phyloP scores from a whole-genome alignment of 1,284 basidiomycete genomes.

The Austroboletus niveus region DNA sequence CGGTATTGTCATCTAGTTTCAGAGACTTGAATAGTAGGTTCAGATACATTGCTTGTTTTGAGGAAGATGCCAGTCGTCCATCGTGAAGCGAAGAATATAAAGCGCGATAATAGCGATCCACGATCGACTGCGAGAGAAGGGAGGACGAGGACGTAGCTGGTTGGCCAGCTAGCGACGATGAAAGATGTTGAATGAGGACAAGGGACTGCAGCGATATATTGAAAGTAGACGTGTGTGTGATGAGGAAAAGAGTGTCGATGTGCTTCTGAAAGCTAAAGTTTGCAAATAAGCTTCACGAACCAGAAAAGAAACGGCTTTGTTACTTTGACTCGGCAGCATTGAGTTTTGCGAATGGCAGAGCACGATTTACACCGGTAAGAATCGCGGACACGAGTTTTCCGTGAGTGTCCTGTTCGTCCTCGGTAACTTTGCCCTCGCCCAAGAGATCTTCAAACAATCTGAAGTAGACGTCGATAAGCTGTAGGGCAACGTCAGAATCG shows the following conservation, averaged over 20 bases:
- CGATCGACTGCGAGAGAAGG: slow-evolving; percentile 51
- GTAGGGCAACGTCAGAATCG: slow-evolving; percentile 78
- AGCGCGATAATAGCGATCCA: slow-evolving; percentile 88
- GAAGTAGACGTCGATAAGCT: slow-evolving; percentile 91
- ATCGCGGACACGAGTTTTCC: slow-evolving; percentile 90
- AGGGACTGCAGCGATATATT: slow-evolving; percentile 96
- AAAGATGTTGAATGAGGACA: slow-evolving; percentile 88
- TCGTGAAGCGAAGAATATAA: slow-evolving; percentile 91
- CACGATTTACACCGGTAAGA: slow-evolving; percentile 93
- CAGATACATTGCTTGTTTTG: slow-evolving; percentile 97
- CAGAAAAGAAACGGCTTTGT: slow-evolving; percentile 9
- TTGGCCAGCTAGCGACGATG: slow-evolving; percentile 46
- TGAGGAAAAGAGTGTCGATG: slow-evolving; percentile 92
- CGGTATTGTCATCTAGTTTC: slow-evolving; percentile 70
- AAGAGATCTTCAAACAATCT: slow-evolving; percentile 91
- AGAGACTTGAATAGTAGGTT: slow-evolving; percentile 94
- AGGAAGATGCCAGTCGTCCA: slow-evolving; percentile 75
- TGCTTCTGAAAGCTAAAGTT: slow-evolving; percentile 74
- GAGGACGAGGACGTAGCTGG: slow-evolving; percentile 37
- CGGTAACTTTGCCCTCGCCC: slow-evolving; percentile 46
- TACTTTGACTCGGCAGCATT: slow-evolving; percentile 55
- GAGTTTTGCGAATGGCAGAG: slow-evolving; percentile 87
- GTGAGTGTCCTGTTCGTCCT: slow-evolving; percentile 64
- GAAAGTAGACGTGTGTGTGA: slow-evolving; percentile 94
- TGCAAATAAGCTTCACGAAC: slow-evolving; percentile 9